Base-by-base conservation (phyloP, 2,329 filamentous ascomycete species). In the Fusarium euwallaceae region DNA sequence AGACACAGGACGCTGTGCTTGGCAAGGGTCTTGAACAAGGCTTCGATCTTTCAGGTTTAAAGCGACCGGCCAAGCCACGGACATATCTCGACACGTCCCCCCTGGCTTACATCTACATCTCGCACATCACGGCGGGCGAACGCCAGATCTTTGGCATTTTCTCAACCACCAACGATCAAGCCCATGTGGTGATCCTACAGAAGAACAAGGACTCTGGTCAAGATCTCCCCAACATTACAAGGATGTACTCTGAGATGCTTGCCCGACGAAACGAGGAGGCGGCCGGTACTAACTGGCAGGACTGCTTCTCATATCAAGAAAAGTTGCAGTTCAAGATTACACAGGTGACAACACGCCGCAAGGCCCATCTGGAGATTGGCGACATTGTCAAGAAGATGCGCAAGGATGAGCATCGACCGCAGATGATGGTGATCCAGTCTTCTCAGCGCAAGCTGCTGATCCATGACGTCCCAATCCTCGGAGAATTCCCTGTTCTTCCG, bases 101-200 rank as follows among this genome's bases (percentile, higher is more conserved):
- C 1, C 87, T 98, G 81, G 92, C 92, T 22, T 99, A 97, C 80
- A 88, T 98, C 64, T 98, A 97, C 80, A 87, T 99, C 32, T 98
- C 98, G 67, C 97, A 99, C 83, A 93, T 99, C 79, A 92, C 93
- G 53, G 92, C 95, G 14, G 95, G 95, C 4, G 96, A 99, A 67
- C 90, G 95, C 39, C 95, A 99, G 79, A 92, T 99, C 61, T 98
- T 98, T 81, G 95, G 95, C 1, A 82, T 99, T 6, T 98, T 99
- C 83, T 98, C 96, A 0, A 96, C 95, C 0, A 90, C 91, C 0
- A 92, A 90, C 73, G 89, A 92, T 14, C 92, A 97, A 78, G 97
- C 95, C 0, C 91, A 98, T 78, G 90, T 99, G 61, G 88, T 98
- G 61, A 93, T 98, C n/a, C 88, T 98, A 41, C 95, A 97, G 80